Percentiles rank a stretch among this genome's conserved stretches.
Evolutionary conservation across 106 monocot species (phyloP).

Genomic region (Platanthera zijinensis): DNA sequence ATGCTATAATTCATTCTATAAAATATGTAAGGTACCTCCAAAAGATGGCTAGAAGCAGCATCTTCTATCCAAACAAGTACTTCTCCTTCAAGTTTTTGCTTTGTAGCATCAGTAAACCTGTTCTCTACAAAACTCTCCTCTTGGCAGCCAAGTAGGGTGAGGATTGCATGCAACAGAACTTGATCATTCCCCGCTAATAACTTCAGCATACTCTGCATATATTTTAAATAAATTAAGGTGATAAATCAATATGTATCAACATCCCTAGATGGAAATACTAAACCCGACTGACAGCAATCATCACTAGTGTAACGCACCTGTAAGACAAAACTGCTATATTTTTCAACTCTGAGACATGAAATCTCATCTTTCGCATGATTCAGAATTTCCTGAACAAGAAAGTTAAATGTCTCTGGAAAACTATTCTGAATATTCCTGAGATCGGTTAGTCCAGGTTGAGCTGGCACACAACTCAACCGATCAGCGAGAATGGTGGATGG

Average conservation of each 20-base stretch:
- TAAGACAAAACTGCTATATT: slow-evolving; percentile 80
- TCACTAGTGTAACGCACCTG: slow-evolving; percentile 33
- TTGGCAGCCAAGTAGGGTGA: slow-evolving; percentile 48
- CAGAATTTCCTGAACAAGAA: slow-evolving; percentile 52
- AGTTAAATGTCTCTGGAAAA: slow-evolving; percentile 48
- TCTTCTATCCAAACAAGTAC: slow-evolving; percentile 61
- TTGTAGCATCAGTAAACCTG: slow-evolving; percentile 22
- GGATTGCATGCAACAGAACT: slow-evolving; percentile 45
- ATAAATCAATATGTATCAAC: neutral
- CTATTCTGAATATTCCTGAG: slow-evolving; percentile 26
- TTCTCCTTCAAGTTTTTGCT: slow-evolving; percentile 17
- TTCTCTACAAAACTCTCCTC: slow-evolving; percentile 18
- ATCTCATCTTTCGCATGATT: slow-evolving; percentile 53
- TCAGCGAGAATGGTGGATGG: slow-evolving; percentile 44
- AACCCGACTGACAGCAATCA: neutral
- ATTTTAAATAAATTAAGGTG: neutral
- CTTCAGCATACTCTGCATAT: slow-evolving; percentile 63
- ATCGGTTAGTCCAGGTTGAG: slow-evolving; percentile 12
- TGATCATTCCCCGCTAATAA: slow-evolving; percentile 59
- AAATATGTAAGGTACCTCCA: slow-evolving; percentile 54
- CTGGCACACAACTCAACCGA: slow-evolving; percentile 37
- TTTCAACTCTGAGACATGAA: slow-evolving; percentile 38
- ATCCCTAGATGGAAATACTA: neutral
- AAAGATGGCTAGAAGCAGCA: slow-evolving; percentile 77
- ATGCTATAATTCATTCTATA: slow-evolving; percentile 1